phyloP scores from a whole-genome alignment of 73 alveolate genomes.

The Uronychia binucleata region DNA sequence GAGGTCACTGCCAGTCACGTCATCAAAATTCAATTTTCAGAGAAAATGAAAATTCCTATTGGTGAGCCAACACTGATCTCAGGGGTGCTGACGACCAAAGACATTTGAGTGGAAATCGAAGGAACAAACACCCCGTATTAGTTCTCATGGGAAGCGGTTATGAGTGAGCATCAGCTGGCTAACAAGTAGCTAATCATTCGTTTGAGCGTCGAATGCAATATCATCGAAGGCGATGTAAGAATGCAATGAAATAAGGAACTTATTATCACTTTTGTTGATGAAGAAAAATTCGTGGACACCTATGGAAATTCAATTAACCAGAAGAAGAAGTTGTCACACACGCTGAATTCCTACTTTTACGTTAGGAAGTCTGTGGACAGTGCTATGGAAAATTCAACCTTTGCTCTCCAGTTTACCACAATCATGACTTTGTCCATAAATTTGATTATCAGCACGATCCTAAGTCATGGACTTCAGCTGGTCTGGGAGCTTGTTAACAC shows the following conservation, averaged over 20 bases:
- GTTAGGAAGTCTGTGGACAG: not conserved
- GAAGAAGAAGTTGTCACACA: not conserved
- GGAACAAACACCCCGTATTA: not conserved
- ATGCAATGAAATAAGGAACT: not conserved
- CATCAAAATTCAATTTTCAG: not conserved
- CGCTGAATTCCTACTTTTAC: not conserved
- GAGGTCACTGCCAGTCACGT: not conserved
- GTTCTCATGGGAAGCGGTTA: not conserved
- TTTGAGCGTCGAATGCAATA: not conserved
- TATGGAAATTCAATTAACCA: not conserved
- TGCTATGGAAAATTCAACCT: not conserved
- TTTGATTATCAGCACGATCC: not conserved
- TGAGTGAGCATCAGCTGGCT: not conserved
- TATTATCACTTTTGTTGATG: not conserved
- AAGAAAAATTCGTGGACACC: not conserved
- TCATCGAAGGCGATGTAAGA: not conserved
- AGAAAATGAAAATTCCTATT: not conserved
- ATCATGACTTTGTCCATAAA: not conserved
- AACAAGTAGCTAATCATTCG: not conserved
- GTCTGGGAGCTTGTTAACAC: not conserved
- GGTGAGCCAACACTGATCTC: not conserved
- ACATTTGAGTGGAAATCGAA: not conserved
- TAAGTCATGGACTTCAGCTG: not conserved
- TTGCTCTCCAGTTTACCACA: not conserved
- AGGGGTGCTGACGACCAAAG: not conserved